Evolutionary conservation across 2,329 filamentous ascomycete genomes (phyloP).

Genomic region (Penicillium sp.): DNA sequence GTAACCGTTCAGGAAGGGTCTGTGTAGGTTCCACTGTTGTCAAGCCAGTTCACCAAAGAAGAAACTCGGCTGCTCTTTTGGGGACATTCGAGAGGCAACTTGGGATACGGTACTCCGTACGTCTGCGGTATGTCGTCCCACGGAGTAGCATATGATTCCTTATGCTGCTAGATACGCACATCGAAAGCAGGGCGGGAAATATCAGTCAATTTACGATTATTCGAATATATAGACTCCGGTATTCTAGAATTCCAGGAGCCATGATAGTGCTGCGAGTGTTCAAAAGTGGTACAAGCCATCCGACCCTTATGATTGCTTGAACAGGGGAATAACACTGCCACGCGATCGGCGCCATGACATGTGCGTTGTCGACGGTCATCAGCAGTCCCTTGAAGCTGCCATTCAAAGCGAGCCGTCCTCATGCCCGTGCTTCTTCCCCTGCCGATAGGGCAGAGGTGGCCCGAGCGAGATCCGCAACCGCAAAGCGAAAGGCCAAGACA

Average conservation of each 20-base stretch:
- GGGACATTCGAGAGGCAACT: not conserved
- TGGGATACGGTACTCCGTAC: not conserved
- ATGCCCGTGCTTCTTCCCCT: constrained; percentile 1
- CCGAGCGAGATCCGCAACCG: not conserved
- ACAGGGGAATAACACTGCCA: not conserved
- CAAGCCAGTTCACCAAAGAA: not conserved
- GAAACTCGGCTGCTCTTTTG: not conserved
- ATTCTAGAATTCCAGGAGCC: no score
- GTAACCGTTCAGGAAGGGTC: not conserved
- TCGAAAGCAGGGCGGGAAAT: no score
- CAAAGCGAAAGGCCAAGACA: not conserved
- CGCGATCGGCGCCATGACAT: not conserved
- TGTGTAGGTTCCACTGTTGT: not conserved
- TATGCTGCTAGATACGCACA: no score
- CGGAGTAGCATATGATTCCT: no score
- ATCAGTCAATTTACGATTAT: no score
- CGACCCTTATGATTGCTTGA: no score
- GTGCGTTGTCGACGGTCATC: not conserved
- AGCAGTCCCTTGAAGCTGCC: not conserved
- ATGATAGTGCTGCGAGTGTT: no score
- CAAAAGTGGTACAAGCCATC: no score
- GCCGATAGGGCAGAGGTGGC: constrained; percentile 9
- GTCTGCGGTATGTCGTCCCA: not conserved
- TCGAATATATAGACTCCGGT: no score
- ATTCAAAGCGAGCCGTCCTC: not conserved